Percentiles rank a stretch among this genome's conserved stretches.
Evolutionary conservation across 176 grass and related monocot species (phyloP).

Genomic region (Puccinellia tenuiflora): DNA sequence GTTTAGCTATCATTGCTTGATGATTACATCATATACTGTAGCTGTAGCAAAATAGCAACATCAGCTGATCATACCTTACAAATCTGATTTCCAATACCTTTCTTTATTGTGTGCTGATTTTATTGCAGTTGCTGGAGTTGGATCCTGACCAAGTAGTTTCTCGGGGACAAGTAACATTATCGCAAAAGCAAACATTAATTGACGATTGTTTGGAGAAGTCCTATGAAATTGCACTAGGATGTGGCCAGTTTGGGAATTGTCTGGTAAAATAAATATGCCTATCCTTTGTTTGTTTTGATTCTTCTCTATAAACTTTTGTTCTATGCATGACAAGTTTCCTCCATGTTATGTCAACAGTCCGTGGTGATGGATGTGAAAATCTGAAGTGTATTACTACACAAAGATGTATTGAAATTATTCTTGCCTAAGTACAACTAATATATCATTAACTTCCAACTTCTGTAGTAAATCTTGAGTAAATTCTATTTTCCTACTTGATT

Average conservation of each 20-base stretch:
- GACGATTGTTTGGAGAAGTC: conserved; percentile 59
- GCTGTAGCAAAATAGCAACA: background rate
- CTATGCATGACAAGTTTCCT: background rate
- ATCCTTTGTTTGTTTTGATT: background rate
- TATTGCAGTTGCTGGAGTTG: conserved; percentile 69
- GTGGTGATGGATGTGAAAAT: background rate
- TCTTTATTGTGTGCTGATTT: background rate
- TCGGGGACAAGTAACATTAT: conserved; percentile 55
- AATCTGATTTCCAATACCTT: background rate
- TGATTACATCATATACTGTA: background rate
- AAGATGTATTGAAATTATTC: background rate
- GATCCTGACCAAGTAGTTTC: conserved; percentile 64
- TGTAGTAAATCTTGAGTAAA: background rate
- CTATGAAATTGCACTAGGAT: conserved; percentile 67
- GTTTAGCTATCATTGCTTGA: background rate
- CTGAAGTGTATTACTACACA: background rate
- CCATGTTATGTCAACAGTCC: background rate
- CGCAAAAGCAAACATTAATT: conserved; percentile 64
- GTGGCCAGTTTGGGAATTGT: conserved; percentile 66
- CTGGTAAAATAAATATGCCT: conserved; percentile 53
- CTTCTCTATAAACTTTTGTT: background rate
- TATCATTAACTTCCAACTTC: background rate
- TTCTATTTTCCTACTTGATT: background rate
- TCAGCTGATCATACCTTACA: background rate
- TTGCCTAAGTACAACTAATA: background rate